Evolutionary conservation across 805 yeast genomes (phyloP).

Genomic region (Ogataea henricii): DNA sequence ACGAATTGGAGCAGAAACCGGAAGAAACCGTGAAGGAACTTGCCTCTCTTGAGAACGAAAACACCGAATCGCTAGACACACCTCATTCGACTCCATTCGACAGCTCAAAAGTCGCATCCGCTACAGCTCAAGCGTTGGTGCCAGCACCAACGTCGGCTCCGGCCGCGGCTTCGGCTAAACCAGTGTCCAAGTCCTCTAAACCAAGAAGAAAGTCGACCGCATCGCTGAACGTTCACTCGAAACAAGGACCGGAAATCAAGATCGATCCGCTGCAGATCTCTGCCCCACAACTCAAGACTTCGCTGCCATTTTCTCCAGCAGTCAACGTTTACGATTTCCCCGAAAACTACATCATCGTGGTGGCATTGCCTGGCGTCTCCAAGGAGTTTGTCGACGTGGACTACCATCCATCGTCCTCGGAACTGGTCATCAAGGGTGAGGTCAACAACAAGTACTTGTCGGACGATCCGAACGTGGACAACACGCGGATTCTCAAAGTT

Average conservation of each 20-base stretch:
- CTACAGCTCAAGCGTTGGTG: neutral
- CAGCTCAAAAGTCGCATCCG: neutral
- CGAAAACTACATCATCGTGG: constrained; percentile 46
- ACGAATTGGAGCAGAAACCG: neutral
- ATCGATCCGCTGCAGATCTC: constrained; percentile 47
- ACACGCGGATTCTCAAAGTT: constrained; percentile 40
- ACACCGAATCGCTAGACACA: neutral
- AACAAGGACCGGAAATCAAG: constrained; percentile 15
- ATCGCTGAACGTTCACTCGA: constrained; percentile 22
- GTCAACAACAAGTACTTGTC: constrained; percentile 41
- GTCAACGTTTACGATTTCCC: constrained; percentile 57
- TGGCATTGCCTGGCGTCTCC: constrained; percentile 62
- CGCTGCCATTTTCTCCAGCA: constrained; percentile 58
- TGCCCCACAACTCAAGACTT: constrained; percentile 42
- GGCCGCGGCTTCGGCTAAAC: too few relatives aligned
- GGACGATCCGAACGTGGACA: constrained; percentile 35
- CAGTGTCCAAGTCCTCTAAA: constrained; percentile 7
- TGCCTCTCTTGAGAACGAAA: constrained; percentile 1
- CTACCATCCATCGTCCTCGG: constrained; percentile 59
- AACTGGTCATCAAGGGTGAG: constrained; percentile 53
- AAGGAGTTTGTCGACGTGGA: constrained; percentile 55
- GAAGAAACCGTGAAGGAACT: constrained; percentile 1
- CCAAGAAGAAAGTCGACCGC: constrained; percentile 20
- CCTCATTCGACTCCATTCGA: constrained; percentile 10
- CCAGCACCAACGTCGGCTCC: neutral